Evolutionary conservation across 257 asterid species (phyloP), one percentile per base, ranked within the genome.

Genomic region (Cinchona pubescens): DNA sequence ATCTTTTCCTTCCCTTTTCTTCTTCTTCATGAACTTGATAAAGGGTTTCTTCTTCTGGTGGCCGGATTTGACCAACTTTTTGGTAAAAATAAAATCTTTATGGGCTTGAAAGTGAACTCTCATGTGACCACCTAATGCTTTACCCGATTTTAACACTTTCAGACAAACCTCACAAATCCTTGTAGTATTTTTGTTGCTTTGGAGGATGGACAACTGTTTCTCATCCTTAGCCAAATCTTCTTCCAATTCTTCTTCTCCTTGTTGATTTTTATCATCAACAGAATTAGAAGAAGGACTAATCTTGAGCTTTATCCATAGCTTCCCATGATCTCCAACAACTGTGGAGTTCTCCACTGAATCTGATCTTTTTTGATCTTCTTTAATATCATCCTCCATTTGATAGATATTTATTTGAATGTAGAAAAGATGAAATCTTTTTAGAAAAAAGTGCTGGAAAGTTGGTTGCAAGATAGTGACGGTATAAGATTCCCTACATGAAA

Each of bases 51-150:
- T n/a, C n/a, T n/a, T n/a, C n/a, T 23, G 27, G 19, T 79, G 60
- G 48, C 12, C 43, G 29, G 27, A 32, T 42, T 58, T 63, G 11
- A 29, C 72, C 73, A 30, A 56, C 74, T 77, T 79, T 64, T 74
- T 74, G 37, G 46, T 67, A 46, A 51, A 71, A 75, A 71, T 65
- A 18, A 68, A 25, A 45, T 72, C 76, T 69, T 82, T 73, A 2
- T 76, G 61, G n/a, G 80, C 60, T 34, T 75, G 86, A 66, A 68
- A 77, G 70, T 91, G 97, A 71, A 88, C 80, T 66, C 94, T 90
- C 97, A 87, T 87, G 83, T 92, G 98, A 76, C 97, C 97, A 2
- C 96, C 96, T 32, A 89, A 81, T 68, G 94, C 98, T 88, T 91
- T 90, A 49, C 96, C 92, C 0, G 92, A 90, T 13, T 77, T 51